Percentiles rank a stretch among this genome's conserved stretches.
These are phyloP conservation scores for Mrakia gelida DNA, from an alignment of 768 basidiomycete species.

Conservation along the genomic window DNA sequence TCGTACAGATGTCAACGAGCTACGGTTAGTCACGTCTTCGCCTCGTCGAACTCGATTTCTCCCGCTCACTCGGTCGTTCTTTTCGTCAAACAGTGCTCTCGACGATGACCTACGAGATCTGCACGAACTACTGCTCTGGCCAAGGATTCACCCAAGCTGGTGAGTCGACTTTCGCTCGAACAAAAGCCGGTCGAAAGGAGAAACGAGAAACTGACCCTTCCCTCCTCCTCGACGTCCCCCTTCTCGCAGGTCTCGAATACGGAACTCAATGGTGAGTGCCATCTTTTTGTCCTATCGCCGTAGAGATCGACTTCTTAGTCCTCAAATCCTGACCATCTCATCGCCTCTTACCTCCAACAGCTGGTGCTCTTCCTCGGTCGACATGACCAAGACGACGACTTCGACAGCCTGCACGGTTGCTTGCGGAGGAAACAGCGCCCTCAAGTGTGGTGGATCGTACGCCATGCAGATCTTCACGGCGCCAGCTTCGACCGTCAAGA, in stretches of 20 bases:
- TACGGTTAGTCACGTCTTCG: too few relatives aligned
- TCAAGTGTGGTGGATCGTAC: constrained; percentile 1
- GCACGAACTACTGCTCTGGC: constrained; percentile 4
- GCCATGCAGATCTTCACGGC: not conserved
- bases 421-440: not conserved
- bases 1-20: not conserved
- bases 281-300: not conserved
- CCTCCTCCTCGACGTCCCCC: not conserved
- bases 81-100: not conserved
- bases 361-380: not conserved
- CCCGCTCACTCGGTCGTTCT: not conserved
- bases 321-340: not conserved
- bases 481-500: not conserved
- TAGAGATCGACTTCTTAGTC: not conserved
- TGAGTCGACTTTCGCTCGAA: not conserved
- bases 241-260: not conserved
- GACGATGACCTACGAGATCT: constrained; percentile 23
- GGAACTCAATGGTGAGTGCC: not conserved
- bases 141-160: constrained; percentile 20
- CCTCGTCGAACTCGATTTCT: not conserved
- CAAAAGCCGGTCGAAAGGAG: not conserved
- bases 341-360: not conserved
- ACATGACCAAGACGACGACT: not conserved
- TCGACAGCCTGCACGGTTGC: not conserved
- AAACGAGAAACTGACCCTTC: not conserved